phyloP scores from a whole-genome alignment of 106 monocot species.

The Apostasia ramifera region DNA sequence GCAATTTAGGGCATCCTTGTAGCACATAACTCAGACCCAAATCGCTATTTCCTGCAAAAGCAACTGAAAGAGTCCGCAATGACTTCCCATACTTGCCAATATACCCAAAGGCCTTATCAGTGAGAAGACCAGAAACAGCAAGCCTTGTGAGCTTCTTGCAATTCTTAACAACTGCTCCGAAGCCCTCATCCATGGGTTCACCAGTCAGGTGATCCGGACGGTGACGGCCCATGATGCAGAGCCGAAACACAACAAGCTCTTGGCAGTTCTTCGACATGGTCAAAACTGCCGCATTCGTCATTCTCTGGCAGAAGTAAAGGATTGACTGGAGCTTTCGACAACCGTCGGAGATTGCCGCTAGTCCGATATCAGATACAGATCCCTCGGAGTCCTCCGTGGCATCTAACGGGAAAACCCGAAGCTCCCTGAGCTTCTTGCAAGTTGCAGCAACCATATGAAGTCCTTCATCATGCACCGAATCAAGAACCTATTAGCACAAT shows the following conservation, averaged over 20 bases:
- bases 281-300: constrained; percentile 64
- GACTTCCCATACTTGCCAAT: constrained; percentile 59
- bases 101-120: constrained; percentile 55
- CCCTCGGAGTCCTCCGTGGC: constrained; percentile 23
- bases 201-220: constrained; percentile 46
- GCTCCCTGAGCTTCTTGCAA: constrained; percentile 56
- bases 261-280: constrained; percentile 57
- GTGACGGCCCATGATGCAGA: constrained; percentile 71
- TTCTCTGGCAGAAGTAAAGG: constrained; percentile 64
- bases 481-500: constrained; percentile 27
- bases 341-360: constrained; percentile 52
- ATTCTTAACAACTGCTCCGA: constrained; percentile 59
- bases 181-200: constrained; percentile 67
- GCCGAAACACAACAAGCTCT: constrained; percentile 52
- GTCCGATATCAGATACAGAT: constrained; percentile 47
- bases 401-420: constrained; percentile 54
- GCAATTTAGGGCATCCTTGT: constrained; percentile 53
- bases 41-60: constrained; percentile 59
- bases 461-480: constrained; percentile 56
- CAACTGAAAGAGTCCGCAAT: constrained; percentile 62
- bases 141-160: constrained; percentile 63
- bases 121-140: constrained; percentile 59
- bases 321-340: constrained; percentile 52
- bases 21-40: constrained; percentile 40
- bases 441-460: constrained; percentile 52